Conservation (phyloP, 2,329 filamentous ascomycete genomes). For the Exophiala mesophila region DNA sequence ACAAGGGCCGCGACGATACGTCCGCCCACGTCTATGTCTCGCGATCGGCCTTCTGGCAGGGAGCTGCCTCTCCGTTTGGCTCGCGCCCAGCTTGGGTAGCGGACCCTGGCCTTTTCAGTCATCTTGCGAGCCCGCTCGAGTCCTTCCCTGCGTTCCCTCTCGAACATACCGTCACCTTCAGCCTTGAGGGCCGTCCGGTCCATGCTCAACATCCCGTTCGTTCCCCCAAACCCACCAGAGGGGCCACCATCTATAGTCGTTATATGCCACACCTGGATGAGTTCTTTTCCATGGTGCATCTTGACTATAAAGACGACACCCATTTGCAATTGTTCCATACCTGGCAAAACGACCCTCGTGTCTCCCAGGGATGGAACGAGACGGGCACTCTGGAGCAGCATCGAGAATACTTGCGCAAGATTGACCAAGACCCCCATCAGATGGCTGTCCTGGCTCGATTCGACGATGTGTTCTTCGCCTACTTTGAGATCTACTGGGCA, state of each 20-base stretch:
- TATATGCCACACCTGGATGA: slow-evolving; percentile 72
- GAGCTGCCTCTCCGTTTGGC: slow-evolving; percentile 63
- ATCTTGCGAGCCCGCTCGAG: slow-evolving; percentile 29
- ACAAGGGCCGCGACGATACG: slow-evolving; percentile 26
- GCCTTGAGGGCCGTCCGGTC: slow-evolving; percentile 42
- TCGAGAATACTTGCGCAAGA: slow-evolving; percentile 62
- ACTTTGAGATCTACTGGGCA: slow-evolving; percentile 78
- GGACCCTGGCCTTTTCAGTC: slow-evolving; percentile 30
- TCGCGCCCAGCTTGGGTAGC: slow-evolving; percentile 59
- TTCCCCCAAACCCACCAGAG: slow-evolving; percentile 65
- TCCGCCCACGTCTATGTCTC: slow-evolving; percentile 40
- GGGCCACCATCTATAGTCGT: slow-evolving; percentile 69
- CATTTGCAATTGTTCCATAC: slow-evolving; percentile 68
- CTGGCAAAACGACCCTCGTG: slow-evolving; percentile 81
- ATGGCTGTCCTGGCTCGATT: slow-evolving; percentile 67
- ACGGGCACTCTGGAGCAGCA: slow-evolving; percentile 72
- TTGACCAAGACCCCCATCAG: slow-evolving; percentile 68
- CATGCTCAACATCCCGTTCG: slow-evolving; percentile 67
- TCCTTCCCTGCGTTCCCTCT: slow-evolving; percentile 4
- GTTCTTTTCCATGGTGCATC: slow-evolving; percentile 70
- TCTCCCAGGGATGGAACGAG: slow-evolving; percentile 75
- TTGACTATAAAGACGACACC: slow-evolving; percentile 60
- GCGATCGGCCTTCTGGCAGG: slow-evolving; percentile 62
- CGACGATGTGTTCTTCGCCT: slow-evolving; percentile 66
- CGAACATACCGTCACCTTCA: slow-evolving; percentile 34